Evolutionary conservation across 2,329 filamentous ascomycete species (phyloP).

Genomic region (Escovopsis sp.): DNA sequence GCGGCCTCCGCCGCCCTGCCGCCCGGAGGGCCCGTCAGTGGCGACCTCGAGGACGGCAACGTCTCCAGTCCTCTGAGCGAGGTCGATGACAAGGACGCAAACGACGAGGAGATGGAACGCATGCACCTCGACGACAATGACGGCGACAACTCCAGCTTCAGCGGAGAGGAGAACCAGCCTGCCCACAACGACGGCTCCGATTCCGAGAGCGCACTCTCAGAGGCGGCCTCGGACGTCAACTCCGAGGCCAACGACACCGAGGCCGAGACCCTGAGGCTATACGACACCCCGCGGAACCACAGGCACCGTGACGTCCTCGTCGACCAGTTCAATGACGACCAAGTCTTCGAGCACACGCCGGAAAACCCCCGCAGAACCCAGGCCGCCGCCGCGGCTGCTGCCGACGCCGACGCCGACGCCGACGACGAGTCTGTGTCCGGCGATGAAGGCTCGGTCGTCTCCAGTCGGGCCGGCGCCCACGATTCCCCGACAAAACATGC

Average conservation of each 20-base stretch:
- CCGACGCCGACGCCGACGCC: slow-evolving; percentile 25
- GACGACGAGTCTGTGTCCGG: slow-evolving; percentile 27
- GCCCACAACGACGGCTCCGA: slow-evolving; percentile 22
- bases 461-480: slow-evolving; percentile 21
- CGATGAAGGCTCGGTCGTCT: slow-evolving; percentile 20
- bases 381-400: slow-evolving; percentile 24
- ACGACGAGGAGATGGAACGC: slow-evolving; percentile 53
- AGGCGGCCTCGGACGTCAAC: slow-evolving; percentile 28
- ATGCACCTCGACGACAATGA: slow-evolving; percentile 29
- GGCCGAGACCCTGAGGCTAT: slow-evolving; percentile 86
- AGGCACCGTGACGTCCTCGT: slow-evolving; percentile 48
- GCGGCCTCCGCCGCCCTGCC: slow-evolving; percentile 35
- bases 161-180: slow-evolving; percentile 12
- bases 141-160: slow-evolving; percentile 16
- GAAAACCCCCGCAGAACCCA: slow-evolving; percentile 55
- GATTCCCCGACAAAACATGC: slow-evolving; percentile 22
- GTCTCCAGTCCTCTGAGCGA: slow-evolving; percentile 88
- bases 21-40: slow-evolving; percentile 20
- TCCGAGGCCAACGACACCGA: slow-evolving; percentile 52
- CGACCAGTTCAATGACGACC: slow-evolving; percentile 37
- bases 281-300: slow-evolving; percentile 64
- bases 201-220: slow-evolving; percentile 41
- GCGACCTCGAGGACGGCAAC: slow-evolving; percentile 49
- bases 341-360: slow-evolving; percentile 50
- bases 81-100: slow-evolving; percentile 64